A percentile compares a stretch with the other conserved stretches of the same genome.
These are phyloP conservation scores for Colletotrichum salicis DNA, from an alignment of 2,329 filamentous ascomycete species.

Conservation along the genomic window DNA sequence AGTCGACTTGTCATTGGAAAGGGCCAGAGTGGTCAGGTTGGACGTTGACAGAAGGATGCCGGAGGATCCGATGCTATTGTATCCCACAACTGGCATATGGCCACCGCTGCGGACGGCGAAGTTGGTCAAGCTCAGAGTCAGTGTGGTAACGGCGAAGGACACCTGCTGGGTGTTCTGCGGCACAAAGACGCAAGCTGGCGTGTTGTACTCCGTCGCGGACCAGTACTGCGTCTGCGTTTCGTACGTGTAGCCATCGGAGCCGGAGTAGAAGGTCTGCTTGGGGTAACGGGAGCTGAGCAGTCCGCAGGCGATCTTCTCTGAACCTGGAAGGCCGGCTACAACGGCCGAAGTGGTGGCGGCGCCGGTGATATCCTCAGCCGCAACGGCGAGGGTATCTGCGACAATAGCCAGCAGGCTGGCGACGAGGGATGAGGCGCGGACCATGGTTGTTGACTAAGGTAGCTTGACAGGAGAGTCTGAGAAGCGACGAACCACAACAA, in stretches of 20 bases:
- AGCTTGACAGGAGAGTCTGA: neutral
- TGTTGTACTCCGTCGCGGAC: constrained; percentile 18
- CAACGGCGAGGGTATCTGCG: neutral
- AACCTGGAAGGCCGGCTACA: neutral
- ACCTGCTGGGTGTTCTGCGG: constrained; percentile 39
- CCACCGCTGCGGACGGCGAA: constrained; percentile 44
- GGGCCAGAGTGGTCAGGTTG: constrained; percentile 43
- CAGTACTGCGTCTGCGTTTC: constrained; percentile 29
- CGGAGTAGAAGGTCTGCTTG: constrained; percentile 3
- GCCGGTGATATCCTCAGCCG: neutral
- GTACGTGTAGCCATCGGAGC: constrained; percentile 13
- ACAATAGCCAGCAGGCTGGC: constrained; percentile 8
- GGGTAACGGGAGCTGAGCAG: constrained; percentile 11
- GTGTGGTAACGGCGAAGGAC: constrained; percentile 39
- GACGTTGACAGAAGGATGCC: constrained; percentile 51
- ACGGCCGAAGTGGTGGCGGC: neutral
- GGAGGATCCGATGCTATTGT: constrained; percentile 40
- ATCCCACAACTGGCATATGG: constrained; percentile 43
- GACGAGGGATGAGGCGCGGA: neutral
- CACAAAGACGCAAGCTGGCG: constrained; percentile 42
- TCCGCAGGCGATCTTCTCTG: constrained; percentile 11
- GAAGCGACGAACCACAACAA: neutral
- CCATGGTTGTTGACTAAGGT: neutral
- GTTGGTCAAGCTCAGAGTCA: constrained; percentile 34
- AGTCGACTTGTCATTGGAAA: constrained; percentile 42